These are phyloP conservation scores for Talaromyces albobiverticillius DNA, from an alignment of 2,329 filamentous ascomycete species.

Conservation along the genomic window DNA sequence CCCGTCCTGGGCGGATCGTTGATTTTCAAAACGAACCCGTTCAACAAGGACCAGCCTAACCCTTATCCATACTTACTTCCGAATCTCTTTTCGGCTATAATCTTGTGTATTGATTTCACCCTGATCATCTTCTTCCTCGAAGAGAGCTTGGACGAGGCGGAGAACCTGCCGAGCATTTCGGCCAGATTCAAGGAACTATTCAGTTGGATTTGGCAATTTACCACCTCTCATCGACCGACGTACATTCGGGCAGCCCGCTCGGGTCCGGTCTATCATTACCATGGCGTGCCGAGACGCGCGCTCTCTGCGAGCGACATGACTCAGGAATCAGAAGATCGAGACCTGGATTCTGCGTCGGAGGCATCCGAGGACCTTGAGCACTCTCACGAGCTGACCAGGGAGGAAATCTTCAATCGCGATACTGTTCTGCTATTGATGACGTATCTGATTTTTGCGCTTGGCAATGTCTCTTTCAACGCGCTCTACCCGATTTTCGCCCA, in stretches of 20 bases:
- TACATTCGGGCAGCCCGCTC: constrained; percentile 48
- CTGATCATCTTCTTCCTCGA: constrained; percentile 78
- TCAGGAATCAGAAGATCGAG: constrained; percentile 39
- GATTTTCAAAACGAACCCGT: constrained; percentile 62
- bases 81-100: constrained; percentile 71
- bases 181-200: constrained; percentile 61
- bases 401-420: constrained; percentile 71
- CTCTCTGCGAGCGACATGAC: constrained; percentile 23
- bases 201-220: constrained; percentile 68
- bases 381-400: constrained; percentile 51
- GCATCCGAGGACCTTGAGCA: constrained; percentile 32
- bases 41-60: constrained; percentile 49
- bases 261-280: constrained; percentile 26
- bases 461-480: constrained; percentile 93
- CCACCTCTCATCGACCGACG: constrained; percentile 55
- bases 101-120: constrained; percentile 70
- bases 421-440: constrained; percentile 78
- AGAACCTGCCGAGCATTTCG: constrained; percentile 58
- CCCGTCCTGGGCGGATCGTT: constrained; percentile 86
- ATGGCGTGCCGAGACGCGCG: background rate
- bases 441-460: constrained; percentile 89
- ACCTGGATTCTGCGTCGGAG: constrained; percentile 44
- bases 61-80: constrained; percentile 80
- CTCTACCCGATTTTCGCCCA: constrained; percentile 92
- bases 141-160: constrained; percentile 73